phyloP scores from a whole-genome alignment of 768 basidiomycete genomes.

The Pseudohyphozyma bogoriensis region DNA sequence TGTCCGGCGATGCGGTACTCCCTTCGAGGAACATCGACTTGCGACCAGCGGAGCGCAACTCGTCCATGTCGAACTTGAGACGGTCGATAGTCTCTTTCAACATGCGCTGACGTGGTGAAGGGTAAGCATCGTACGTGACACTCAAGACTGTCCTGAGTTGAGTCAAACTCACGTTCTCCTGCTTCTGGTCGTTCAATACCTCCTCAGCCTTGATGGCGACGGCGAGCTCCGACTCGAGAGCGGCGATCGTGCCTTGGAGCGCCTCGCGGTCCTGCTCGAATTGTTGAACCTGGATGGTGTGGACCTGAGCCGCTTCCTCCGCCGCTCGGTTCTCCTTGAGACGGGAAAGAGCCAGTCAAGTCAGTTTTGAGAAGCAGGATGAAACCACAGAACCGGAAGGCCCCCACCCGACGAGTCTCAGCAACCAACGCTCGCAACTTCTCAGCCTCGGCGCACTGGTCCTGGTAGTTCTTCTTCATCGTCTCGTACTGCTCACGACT shows the following conservation, averaged over 20 bases:
- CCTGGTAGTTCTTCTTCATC: conserved; percentile 54
- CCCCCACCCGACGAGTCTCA: conserved; percentile 17
- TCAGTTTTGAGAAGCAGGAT: neutral
- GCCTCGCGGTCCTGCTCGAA: conserved; percentile 57
- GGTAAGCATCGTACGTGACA: neutral
- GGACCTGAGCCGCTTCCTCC: conserved; percentile 51
- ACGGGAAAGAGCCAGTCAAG: conserved; percentile 55
- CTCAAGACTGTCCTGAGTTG: neutral
- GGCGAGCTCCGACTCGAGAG: conserved; percentile 62
- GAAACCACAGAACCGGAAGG: too few species aligned
- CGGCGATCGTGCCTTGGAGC: conserved; percentile 59
- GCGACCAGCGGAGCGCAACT: conserved; percentile 49
- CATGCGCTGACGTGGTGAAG: conserved; percentile 35
- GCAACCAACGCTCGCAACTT: conserved; percentile 40
- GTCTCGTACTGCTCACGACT: conserved; percentile 54
- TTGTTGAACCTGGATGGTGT: conserved; percentile 42
- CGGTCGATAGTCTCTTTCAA: conserved; percentile 94
- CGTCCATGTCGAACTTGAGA: conserved; percentile 87
- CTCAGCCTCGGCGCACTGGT: conserved; percentile 75
- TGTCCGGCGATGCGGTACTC: too few species aligned
- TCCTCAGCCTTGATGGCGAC: conserved; percentile 61
- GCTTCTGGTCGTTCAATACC: conserved; percentile 81
- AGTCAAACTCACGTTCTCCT: conserved; percentile 62
- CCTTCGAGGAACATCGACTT: conserved; percentile 12
- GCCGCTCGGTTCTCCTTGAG: conserved; percentile 62